A percentile compares a stretch with the other conserved stretches of the same genome.
These are phyloP conservation scores for Fusarium metavorans DNA, from an alignment of 2,329 filamentous ascomycete genomes.

Conservation along the genomic window DNA sequence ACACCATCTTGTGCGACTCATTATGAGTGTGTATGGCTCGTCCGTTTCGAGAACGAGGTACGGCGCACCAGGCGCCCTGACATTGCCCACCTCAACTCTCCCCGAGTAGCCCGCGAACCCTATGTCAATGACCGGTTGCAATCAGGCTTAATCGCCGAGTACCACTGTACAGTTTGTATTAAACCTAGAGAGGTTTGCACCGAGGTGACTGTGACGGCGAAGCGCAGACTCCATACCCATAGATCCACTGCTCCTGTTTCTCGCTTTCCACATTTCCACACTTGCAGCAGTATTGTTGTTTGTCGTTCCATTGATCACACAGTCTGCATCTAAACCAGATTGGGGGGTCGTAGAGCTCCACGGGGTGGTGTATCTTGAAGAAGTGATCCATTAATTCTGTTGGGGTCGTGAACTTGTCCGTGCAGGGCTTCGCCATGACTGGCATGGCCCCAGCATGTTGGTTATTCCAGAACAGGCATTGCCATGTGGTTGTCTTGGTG, in stretches of 20 bases:
- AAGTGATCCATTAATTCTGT: constrained; percentile 4
- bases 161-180: background rate
- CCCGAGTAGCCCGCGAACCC: background rate
- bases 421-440: background rate
- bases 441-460: background rate
- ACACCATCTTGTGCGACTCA: constrained; percentile 27
- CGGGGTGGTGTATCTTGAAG: background rate
- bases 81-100: background rate
- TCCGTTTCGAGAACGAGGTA: constrained; percentile 5
- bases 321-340: constrained; percentile 3
- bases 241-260: constrained; percentile 26
- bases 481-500: constrained; percentile 4
- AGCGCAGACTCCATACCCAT: constrained; percentile 7
- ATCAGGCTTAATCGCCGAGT: background rate
- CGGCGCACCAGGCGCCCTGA: background rate
- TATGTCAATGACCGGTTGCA: background rate
- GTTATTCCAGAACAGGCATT: constrained; percentile 1
- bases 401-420: background rate
- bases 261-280: constrained; percentile 8
- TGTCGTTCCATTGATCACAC: constrained; percentile 8
- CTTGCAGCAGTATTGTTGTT: background rate
- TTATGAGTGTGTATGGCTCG: constrained; percentile 16
- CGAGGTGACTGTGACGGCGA: constrained; percentile 22
- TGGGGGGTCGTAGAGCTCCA: background rate
- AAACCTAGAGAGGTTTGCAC: background rate